Evolutionary conservation across 1,284 basidiomycete genomes (phyloP).

Genomic region (Trichosporon ovoides): DNA sequence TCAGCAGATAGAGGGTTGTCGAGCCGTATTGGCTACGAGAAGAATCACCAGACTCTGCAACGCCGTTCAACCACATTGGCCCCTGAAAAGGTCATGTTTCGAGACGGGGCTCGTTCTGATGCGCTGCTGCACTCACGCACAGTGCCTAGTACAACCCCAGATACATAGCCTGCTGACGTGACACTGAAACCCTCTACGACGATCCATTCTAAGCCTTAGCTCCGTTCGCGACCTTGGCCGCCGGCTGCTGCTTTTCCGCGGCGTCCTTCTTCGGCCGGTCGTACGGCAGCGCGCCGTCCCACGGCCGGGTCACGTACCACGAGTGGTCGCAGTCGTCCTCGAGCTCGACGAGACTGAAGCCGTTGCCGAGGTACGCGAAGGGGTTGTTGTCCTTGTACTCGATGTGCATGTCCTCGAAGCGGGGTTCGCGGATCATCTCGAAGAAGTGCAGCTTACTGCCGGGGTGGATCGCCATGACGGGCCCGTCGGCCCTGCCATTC

Average conservation of each 20-base stretch:
- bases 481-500: constrained; percentile 18
- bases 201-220: too few relatives aligned
- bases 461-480: constrained; percentile 23
- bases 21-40: too few relatives aligned
- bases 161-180: not conserved
- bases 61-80: too few relatives aligned
- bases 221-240: not conserved
- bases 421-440: constrained; percentile 28
- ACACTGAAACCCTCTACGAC: not conserved
- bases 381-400: constrained; percentile 26
- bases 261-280: not conserved
- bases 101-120: too few relatives aligned
- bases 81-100: too few relatives aligned
- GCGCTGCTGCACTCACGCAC: too few relatives aligned
- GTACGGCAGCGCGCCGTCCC: constrained; percentile 6
- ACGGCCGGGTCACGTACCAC: constrained; percentile 12
- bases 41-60: too few relatives aligned
- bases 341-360: constrained; percentile 28
- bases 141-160: too few relatives aligned
- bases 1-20: too few relatives aligned
- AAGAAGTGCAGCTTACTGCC: constrained; percentile 26
- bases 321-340: constrained; percentile 17
- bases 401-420: constrained; percentile 40
- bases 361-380: constrained; percentile 33
- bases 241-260: not conserved